These are phyloP conservation scores for Astragalus glycyphyllos DNA, from an alignment of 306 rosid species.

Conservation along the genomic window DNA sequence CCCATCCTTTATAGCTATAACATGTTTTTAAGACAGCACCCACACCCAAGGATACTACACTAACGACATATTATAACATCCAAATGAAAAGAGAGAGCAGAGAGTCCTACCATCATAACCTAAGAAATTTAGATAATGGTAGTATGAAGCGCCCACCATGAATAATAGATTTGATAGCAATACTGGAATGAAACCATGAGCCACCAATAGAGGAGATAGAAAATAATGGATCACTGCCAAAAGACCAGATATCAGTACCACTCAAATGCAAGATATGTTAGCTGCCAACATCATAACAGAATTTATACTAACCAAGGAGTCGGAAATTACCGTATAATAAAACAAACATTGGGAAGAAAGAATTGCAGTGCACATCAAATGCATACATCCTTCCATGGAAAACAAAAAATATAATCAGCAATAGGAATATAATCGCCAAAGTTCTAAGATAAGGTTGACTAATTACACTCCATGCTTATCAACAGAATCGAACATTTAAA, in stretches of 20 bases:
- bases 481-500: slow-evolving; percentile 29
- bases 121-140: slow-evolving; percentile 97
- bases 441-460: slow-evolving; percentile 20
- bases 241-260: slow-evolving; percentile 51
- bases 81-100: slow-evolving; percentile 11
- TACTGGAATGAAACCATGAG: slow-evolving; percentile 93
- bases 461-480: slow-evolving; percentile 6
- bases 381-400: slow-evolving; percentile 85
- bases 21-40: slow-evolving; percentile 19
- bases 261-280: slow-evolving; percentile 22
- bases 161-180: slow-evolving; percentile 92
- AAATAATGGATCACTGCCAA: slow-evolving; percentile 96
- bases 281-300: slow-evolving; percentile 32
- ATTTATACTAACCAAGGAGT: slow-evolving; percentile 29
- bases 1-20: not conserved
- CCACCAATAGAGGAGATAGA: slow-evolving; percentile 89
- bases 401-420: slow-evolving; percentile 42
- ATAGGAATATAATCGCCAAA: slow-evolving; percentile 31
- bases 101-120: slow-evolving; percentile 89
- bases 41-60: slow-evolving; percentile 36
- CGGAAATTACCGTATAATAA: slow-evolving; percentile 78
- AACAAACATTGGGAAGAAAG: slow-evolving; percentile 98
- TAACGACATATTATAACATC: not conserved
- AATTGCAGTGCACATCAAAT: slow-evolving; percentile 99
- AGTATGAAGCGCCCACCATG: slow-evolving; percentile 95